Percentiles rank a stretch among this genome's conserved stretches.
Evolutionary conservation across 306 rosid genomes (phyloP).

Genomic region (Malus orientalis): DNA sequence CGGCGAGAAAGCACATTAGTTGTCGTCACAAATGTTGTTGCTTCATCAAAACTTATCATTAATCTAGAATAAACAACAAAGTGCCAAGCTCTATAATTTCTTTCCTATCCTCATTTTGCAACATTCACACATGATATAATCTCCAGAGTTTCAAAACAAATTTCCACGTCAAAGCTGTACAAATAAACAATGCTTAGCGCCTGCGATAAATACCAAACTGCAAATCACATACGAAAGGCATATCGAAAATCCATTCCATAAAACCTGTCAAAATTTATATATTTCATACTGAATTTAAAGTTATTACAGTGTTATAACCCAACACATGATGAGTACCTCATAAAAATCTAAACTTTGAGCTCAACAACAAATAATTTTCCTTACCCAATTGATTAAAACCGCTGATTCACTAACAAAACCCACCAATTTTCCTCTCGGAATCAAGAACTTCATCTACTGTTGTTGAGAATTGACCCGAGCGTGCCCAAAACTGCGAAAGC

Average conservation of each 20-base stretch:
- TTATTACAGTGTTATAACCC: not conserved
- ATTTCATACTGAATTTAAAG: not conserved
- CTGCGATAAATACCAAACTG: not conserved
- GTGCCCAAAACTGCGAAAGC: slow-evolving; percentile 88
- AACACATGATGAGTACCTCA: not conserved
- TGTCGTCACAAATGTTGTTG: not conserved
- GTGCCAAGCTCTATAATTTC: not conserved
- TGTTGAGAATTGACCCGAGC: slow-evolving; percentile 56
- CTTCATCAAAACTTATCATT: not conserved
- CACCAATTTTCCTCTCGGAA: not conserved
- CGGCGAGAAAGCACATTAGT: not conserved
- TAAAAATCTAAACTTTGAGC: not conserved
- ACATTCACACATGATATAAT: not conserved
- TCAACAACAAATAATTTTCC: not conserved
- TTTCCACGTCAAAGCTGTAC: not conserved
- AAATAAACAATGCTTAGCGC: not conserved
- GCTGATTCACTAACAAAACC: not conserved
- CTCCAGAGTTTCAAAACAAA: not conserved
- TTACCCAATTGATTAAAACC: slow-evolving; percentile 8
- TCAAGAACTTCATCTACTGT: slow-evolving; percentile 22
- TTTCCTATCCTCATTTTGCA: not conserved
- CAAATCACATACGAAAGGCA: not conserved
- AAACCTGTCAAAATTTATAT: slow-evolving; percentile 5
- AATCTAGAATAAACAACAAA: not conserved
- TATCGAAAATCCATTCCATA: not conserved